phyloP scores from a whole-genome alignment of 148 eudicot species.

The Beta vulgaris region DNA sequence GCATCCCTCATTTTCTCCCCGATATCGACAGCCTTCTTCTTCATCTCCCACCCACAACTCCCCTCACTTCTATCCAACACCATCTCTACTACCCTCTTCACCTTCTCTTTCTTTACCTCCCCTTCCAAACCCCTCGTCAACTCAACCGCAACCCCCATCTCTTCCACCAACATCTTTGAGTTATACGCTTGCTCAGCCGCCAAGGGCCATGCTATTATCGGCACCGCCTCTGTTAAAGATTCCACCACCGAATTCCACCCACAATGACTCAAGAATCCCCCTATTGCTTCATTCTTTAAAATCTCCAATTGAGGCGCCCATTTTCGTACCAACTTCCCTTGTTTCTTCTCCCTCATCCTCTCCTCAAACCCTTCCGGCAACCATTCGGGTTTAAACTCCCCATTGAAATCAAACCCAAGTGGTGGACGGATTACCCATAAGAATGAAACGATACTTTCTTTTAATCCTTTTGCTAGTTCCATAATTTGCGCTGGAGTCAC shows the following conservation, averaged over 20 bases:
- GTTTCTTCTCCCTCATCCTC: slow-evolving; percentile 21
- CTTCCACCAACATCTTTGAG: slow-evolving; percentile 29
- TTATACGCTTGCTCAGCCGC: slow-evolving; percentile 33
- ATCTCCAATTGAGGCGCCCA: slow-evolving; percentile 88
- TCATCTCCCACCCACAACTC: slow-evolving; percentile 61
- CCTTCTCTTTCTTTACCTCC: slow-evolving; percentile 25
- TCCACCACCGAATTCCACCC: slow-evolving; percentile 22
- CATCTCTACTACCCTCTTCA: slow-evolving; percentile 41
- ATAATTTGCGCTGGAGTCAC: slow-evolving; percentile 66
- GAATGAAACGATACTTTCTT: slow-evolving; percentile 53
- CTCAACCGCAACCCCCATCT: slow-evolving; percentile 28
- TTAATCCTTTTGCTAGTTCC: slow-evolving; percentile 69
- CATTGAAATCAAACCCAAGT: slow-evolving; percentile 38
- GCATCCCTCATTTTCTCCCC: slow-evolving; percentile 18
- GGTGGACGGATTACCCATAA: slow-evolving; percentile 87
- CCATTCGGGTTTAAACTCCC: slow-evolving; percentile 55
- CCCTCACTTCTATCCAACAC: slow-evolving; percentile 31
- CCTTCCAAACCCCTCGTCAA: slow-evolving; percentile 26
- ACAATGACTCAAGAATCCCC: slow-evolving; percentile 33
- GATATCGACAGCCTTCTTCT: slow-evolving; percentile 31
- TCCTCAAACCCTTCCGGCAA: slow-evolving; percentile 58
- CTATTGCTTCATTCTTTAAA: slow-evolving; percentile 49
- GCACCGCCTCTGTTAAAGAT: slow-evolving; percentile 4
- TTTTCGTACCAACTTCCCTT: slow-evolving; percentile 45
- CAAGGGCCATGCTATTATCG: slow-evolving; percentile 27